Base-by-base conservation (phyloP, 306 rosid genomes). In the Lithocarpus polystachyus region DNA sequence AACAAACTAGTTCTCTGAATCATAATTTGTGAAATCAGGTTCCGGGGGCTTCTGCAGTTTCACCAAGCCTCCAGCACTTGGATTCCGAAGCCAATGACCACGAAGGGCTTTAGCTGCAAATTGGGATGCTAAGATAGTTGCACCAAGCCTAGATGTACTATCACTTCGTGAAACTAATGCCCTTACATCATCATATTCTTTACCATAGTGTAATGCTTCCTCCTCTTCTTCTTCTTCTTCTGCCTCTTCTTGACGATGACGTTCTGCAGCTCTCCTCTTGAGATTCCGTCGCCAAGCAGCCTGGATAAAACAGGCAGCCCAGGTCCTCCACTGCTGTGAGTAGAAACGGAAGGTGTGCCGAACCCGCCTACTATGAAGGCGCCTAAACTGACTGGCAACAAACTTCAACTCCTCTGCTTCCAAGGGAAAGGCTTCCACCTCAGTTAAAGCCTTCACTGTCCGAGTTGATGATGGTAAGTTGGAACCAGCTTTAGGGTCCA, bases 291-390 rank as follows among this genome's bases (percentile, higher is more conserved):
- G 82, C 97, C 97, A 94, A 0, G 95, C 91, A 4, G 97, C 88
- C 80, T 94, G 97, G 55, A 94, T 92, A 74, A 90, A 94, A 84
- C 86, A 82, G 11, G 98, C 87, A 23, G 95, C 97, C 99, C 97
- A 92, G 0, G 99, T 92, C 78, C 99, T 80, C 99, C 99, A 94
- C 31, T 92, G 99, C 87, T 92, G 97, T 0, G 97, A 94, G 91
- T 92, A 92, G 84, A 92, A 94, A 5, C 94, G 87, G 81, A 94
- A 94, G 12, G 98, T 94, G 74, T 94, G 93, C 69, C 92, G 99
- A 68, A 94, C 97, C 56, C 91, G 95, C 43, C 93, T 83, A 56
- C 97, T 92, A 57, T 91, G 99, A 43, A 94, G 89, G 48, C 94
- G 83, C 82, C 97, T 89, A 82, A 92, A 94, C 78, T 94, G 99